A percentile compares a stretch with the other conserved stretches of the same genome.
phyloP scores from a whole-genome alignment of 495 filamentous ascomycete genomes.

The Thermothielavioides terrestris region DNA sequence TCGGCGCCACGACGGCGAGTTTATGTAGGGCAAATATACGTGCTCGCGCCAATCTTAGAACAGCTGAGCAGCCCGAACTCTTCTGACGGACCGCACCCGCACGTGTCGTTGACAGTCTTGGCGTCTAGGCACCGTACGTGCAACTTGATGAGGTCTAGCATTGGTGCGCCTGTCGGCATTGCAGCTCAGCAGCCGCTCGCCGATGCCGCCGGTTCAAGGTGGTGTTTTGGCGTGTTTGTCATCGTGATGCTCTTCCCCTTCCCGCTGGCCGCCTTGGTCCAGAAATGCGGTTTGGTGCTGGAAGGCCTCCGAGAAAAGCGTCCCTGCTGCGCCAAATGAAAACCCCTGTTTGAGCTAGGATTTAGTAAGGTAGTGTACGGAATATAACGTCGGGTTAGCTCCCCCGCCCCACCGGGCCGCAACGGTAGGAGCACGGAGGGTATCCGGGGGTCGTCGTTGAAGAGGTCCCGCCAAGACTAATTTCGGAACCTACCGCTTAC shows the following conservation, averaged over 20 bases:
- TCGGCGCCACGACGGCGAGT: not conserved
- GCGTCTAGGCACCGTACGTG: slow-evolving; percentile 12
- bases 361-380: no score
- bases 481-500: no score
- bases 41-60: not conserved
- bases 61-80: not conserved
- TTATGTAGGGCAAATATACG: not conserved
- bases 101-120: slow-evolving; percentile 4
- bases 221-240: slow-evolving; percentile 10
- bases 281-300: not conserved
- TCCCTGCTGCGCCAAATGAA: no score
- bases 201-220: slow-evolving; percentile 6
- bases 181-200: slow-evolving; percentile 10
- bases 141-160: slow-evolving; percentile 10
- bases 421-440: no score
- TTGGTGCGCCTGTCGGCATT: slow-evolving; percentile 5
- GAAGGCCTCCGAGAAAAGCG: no score
- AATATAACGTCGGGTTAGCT: no score
- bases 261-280: not conserved
- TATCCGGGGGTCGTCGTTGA: no score
- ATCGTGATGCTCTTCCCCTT: slow-evolving; percentile 3
- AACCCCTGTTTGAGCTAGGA: not conserved
- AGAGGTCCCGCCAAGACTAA: no score
- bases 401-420: no score
- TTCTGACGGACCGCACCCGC: not conserved